Conservation (phyloP, 106 monocot species). For the Dendrobium officinale region DNA sequence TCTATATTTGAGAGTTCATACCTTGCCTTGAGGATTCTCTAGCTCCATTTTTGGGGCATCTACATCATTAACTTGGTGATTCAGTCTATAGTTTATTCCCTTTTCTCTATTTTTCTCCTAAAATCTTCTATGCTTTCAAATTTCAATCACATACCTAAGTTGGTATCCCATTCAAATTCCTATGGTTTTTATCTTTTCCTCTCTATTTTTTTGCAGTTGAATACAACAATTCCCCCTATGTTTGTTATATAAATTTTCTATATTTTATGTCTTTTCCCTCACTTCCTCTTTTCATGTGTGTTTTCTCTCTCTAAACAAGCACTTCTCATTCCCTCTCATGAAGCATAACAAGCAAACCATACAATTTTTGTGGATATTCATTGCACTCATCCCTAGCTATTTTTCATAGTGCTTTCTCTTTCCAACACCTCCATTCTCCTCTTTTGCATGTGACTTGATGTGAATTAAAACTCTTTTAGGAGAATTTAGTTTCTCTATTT, state of each 20-base stretch:
- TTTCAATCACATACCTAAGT: too few species aligned
- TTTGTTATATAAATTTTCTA: neutral
- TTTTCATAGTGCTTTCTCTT: too few species aligned
- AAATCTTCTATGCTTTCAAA: too few species aligned
- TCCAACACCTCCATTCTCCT: neutral
- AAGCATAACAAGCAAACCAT: too few species aligned
- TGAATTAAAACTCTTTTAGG: too few species aligned
- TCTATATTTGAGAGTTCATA: neutral
- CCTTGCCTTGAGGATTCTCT: neutral
- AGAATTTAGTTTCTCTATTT: too few species aligned
- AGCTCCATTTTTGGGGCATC: neutral
- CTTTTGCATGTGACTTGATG: neutral
- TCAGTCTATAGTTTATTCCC: too few species aligned
- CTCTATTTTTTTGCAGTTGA: neutral
- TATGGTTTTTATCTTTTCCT: too few species aligned
- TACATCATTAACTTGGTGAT: neutral
- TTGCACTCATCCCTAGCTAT: too few species aligned
- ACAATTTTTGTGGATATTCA: too few species aligned
- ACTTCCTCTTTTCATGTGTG: neutral
- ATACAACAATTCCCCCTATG: neutral
- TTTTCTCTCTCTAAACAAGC: neutral
- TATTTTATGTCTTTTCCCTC: neutral
- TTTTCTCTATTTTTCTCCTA: too few species aligned
- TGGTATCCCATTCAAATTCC: too few species aligned
- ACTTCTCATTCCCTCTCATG: neutral